Evolutionary conservation across 2,329 filamentous ascomycete genomes (phyloP), one percentile per base, ranked within the genome.

Genomic region (Fusarium coicis): DNA sequence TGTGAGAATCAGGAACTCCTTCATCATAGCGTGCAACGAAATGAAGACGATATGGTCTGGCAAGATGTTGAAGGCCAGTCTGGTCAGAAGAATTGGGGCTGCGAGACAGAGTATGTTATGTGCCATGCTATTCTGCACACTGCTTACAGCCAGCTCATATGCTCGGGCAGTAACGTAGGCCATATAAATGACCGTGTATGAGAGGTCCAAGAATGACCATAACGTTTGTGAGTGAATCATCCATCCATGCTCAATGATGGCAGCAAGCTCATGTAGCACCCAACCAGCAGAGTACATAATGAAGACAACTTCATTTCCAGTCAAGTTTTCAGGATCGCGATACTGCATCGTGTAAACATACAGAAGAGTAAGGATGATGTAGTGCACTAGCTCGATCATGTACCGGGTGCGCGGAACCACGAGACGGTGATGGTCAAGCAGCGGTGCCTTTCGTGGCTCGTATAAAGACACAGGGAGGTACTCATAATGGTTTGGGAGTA

Each of bases 11-110:
- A 89, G 86, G 71, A 93, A 93, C 76, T 93, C 90, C 37, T 87
- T 87, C 86, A 93, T 91, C 91, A 93, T 93, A 32, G 91, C 89
- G 63, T 92, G 87, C 1, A 93, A 84, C 0, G 91, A 91, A 64
- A 93, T 90, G 80, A 93, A 93, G 30, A 93, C 87, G 83, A 93
- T 91, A 71, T 93, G 93, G 76, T 93, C 90, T 0, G 91, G 91
- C 86, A 93, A 89, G 19, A 93, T 80, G 70, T 91, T 93, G 82
- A 93, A 93, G 1, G 92, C 92, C 15, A 93, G 83, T 9, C 92
- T 87, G 0, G 92, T 91, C 23, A 93, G 85, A 2, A 93, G 83
- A 11, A 93, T 85, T 0, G 91, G 91, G 2, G 91, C 90, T 4
- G 87, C 91, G 57, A 92, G 85, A 26, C 89, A 88, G 2, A 93